Conservation (phyloP, 2,329 filamentous ascomycete genomes). For the Fusarium sp. region DNA sequence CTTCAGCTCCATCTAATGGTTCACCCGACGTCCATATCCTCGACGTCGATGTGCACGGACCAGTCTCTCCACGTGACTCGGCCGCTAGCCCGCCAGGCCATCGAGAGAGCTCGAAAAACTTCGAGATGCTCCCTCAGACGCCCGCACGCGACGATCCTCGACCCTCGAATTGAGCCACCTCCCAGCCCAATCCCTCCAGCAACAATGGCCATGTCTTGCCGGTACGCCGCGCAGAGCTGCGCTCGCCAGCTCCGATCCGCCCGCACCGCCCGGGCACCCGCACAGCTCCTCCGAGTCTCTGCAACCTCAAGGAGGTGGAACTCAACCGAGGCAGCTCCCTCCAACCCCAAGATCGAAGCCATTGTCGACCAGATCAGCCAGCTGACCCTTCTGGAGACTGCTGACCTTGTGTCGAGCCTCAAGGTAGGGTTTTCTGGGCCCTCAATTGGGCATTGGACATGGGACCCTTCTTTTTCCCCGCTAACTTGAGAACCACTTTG, state of each 20-base stretch:
- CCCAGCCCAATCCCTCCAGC: slow-evolving; percentile 47
- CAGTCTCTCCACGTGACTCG: slow-evolving; percentile 36
- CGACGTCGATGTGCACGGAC: slow-evolving; percentile 20
- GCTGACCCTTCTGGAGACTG: slow-evolving; percentile 97
- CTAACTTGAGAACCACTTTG: slow-evolving; percentile 31
- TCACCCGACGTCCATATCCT: not conserved
- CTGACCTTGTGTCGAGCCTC: slow-evolving; percentile 92
- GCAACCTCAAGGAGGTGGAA: slow-evolving; percentile 83
- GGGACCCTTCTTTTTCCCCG: slow-evolving; percentile 5
- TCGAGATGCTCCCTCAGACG: slow-evolving; percentile 52
- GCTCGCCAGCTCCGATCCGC: slow-evolving; percentile 72
- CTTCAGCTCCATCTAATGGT: not conserved
- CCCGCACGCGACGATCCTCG: slow-evolving; percentile 49
- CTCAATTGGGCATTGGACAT: slow-evolving; percentile 30
- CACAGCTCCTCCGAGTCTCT: slow-evolving; percentile 63
- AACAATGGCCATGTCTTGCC: slow-evolving; percentile 74
- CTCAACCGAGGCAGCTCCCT: slow-evolving; percentile 78
- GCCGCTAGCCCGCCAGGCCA: slow-evolving; percentile 42
- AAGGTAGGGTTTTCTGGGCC: slow-evolving; percentile 77
- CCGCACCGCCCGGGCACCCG: slow-evolving; percentile 62
- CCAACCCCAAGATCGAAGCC: slow-evolving; percentile 90
- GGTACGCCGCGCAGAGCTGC: slow-evolving; percentile 76
- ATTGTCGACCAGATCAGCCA: slow-evolving; percentile 99
- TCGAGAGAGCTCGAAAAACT: slow-evolving; percentile 61
- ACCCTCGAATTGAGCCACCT: slow-evolving; percentile 47